Percentiles rank a stretch among this genome's conserved stretches.
phyloP scores from a whole-genome alignment of 345 rosid species.

The Clausena lansium region DNA sequence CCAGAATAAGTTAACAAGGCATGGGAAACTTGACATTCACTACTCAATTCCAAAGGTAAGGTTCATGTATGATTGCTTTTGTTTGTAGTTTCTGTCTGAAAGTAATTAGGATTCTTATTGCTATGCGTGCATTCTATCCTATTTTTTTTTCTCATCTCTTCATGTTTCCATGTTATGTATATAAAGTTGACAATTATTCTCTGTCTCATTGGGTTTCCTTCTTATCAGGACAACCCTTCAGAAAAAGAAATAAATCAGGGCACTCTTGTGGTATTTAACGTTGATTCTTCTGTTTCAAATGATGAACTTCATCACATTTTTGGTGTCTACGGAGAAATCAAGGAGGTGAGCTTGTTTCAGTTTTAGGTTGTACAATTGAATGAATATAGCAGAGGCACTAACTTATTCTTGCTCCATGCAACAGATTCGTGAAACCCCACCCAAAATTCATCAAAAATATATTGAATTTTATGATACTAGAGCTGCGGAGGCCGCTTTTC shows the following conservation, averaged over 20 bases:
- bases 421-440: conserved; percentile 33
- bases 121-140: background rate
- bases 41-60: conserved; percentile 53
- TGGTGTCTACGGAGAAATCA: conserved; percentile 37
- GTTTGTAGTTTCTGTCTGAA: background rate
- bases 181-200: background rate
- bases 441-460: conserved; percentile 29
- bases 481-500: conserved; percentile 41
- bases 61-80: conserved; percentile 1
- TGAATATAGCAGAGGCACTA: background rate
- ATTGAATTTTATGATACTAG: conserved; percentile 41
- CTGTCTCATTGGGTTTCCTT: conserved; percentile 8
- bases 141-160: background rate
- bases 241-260: conserved; percentile 40
- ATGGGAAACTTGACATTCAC: conserved; percentile 50
- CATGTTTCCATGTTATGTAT: background rate
- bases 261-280: conserved; percentile 30
- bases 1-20: conserved; percentile 37
- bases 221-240: conserved; percentile 31
- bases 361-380: background rate
- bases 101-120: background rate
- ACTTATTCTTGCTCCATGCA: conserved; percentile 4
- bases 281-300: conserved; percentile 36
- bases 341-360: conserved; percentile 26
- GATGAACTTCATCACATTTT: conserved; percentile 36